These are phyloP conservation scores for Fraxinus angustifolia DNA, from an alignment of 305 asterid species.

Conservation along the genomic window DNA sequence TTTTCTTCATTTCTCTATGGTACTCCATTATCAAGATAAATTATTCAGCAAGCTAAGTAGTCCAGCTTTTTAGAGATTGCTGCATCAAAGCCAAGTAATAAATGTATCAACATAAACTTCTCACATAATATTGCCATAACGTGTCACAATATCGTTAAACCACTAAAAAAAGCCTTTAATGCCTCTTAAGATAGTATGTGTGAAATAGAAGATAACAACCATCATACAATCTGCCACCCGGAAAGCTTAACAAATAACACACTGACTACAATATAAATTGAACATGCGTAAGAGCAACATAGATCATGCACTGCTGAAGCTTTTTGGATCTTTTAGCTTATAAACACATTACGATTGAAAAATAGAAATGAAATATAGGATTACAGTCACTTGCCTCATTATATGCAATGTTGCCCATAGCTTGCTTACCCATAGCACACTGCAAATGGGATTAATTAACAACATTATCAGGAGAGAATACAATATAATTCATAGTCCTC, in stretches of 20 bases:
- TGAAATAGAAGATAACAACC: background rate
- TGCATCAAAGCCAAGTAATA: background rate
- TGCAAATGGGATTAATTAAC: constrained; percentile 32
- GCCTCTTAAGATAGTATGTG: constrained; percentile 9
- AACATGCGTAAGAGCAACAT: constrained; percentile 3
- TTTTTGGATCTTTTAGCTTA: constrained; percentile 7
- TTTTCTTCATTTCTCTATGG: background rate
- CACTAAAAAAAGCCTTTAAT: background rate
- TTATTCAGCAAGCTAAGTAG: background rate
- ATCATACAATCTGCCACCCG: background rate
- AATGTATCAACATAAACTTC: background rate
- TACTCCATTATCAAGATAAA: background rate
- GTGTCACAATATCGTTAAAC: background rate
- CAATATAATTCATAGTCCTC: background rate
- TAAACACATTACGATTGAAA: background rate
- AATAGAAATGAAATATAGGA: background rate
- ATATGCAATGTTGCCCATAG: constrained; percentile 97
- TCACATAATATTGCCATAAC: background rate
- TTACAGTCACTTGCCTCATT: constrained; percentile 60
- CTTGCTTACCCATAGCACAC: constrained; percentile 99
- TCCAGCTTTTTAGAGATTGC: constrained; percentile 3
- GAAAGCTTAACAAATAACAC: background rate
- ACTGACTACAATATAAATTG: background rate
- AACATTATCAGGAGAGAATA: constrained; percentile 15
- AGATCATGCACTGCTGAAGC: background rate